Evolutionary conservation across 768 basidiomycete genomes (phyloP).

Genomic region (Boletus eberwhitei): DNA sequence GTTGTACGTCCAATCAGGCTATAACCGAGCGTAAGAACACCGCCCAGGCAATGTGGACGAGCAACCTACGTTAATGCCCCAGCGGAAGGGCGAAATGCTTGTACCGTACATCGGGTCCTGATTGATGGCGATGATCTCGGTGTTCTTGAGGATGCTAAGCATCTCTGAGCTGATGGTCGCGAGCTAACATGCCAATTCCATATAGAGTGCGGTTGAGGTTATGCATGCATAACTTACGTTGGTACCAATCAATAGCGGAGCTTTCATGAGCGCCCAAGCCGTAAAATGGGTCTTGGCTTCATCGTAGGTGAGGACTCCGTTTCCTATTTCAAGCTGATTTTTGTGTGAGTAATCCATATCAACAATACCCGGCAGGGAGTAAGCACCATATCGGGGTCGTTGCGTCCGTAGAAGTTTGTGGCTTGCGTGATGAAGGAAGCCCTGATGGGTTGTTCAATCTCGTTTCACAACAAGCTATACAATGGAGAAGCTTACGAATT

Average conservation of each 20-base stretch:
- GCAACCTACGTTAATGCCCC: slow-evolving; percentile 56
- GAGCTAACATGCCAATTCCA: slow-evolving; percentile 34
- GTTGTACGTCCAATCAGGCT: slow-evolving; percentile 37
- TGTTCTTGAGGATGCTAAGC: slow-evolving; percentile 54
- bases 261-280: slow-evolving; percentile 67
- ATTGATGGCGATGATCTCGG: slow-evolving; percentile 63
- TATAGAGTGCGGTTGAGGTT: not conserved
- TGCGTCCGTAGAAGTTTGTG: slow-evolving; percentile 60
- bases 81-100: slow-evolving; percentile 65
- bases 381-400: slow-evolving; percentile 62
- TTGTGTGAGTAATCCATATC: slow-evolving; percentile 3
- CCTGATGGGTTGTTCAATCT: slow-evolving; percentile 29
- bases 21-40: not conserved
- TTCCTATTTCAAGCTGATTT: slow-evolving; percentile 56
- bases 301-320: slow-evolving; percentile 56
- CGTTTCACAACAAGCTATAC: not conserved
- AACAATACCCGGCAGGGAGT: not conserved
- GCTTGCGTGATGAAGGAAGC: slow-evolving; percentile 64
- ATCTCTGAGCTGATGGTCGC: slow-evolving; percentile 48
- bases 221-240: slow-evolving; percentile 35
- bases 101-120: slow-evolving; percentile 61
- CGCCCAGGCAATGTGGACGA: not conserved
- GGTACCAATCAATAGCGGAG: slow-evolving; percentile 62
- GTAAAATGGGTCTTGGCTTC: slow-evolving; percentile 70
- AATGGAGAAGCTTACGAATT: slow-evolving; percentile 39